Conservation (phyloP, 2,329 filamentous ascomycete species). For the Boeremia exigua region DNA sequence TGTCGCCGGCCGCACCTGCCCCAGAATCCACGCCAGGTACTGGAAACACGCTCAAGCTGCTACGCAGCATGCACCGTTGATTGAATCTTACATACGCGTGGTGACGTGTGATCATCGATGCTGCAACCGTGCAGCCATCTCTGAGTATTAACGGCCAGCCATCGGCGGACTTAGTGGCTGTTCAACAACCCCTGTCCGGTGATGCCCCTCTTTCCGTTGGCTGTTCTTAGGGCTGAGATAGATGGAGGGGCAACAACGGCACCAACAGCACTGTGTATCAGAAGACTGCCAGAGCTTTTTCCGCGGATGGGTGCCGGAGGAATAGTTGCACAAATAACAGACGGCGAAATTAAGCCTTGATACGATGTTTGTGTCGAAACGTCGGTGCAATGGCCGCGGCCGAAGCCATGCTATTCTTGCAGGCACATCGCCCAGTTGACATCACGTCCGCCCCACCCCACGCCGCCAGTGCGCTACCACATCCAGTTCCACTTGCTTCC, state of each 20-base stretch:
- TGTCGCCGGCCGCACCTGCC: slow-evolving; percentile 1
- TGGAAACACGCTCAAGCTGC: neutral
- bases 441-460: slow-evolving; percentile 41
- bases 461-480: slow-evolving; percentile 35
- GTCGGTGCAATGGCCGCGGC: slow-evolving; percentile 39
- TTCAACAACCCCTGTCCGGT: slow-evolving; percentile 17
- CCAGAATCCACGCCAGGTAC: neutral
- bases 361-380: slow-evolving; percentile 10
- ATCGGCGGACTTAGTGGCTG: slow-evolving; percentile 20
- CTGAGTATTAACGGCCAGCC: slow-evolving; percentile 21
- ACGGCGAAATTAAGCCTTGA: slow-evolving; percentile 16
- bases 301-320: slow-evolving; percentile 10
- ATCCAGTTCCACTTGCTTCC: slow-evolving; percentile 32
- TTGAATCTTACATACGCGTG: neutral
- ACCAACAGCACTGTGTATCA: slow-evolving; percentile 15
- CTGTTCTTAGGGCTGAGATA: slow-evolving; percentile 19
- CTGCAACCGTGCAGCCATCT: slow-evolving; percentile 8
- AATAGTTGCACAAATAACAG: slow-evolving; percentile 6
- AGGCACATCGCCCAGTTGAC: slow-evolving; percentile 28
- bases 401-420: slow-evolving; percentile 33
- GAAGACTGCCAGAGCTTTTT: slow-evolving; percentile 22
- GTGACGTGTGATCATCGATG: slow-evolving; percentile 10
- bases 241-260: slow-evolving; percentile 18
- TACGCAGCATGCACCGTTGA: neutral
- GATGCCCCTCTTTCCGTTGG: slow-evolving; percentile 18